Evolutionary conservation across 495 filamentous ascomycete species (phyloP).

Genomic region (Entonaema liquescens): DNA sequence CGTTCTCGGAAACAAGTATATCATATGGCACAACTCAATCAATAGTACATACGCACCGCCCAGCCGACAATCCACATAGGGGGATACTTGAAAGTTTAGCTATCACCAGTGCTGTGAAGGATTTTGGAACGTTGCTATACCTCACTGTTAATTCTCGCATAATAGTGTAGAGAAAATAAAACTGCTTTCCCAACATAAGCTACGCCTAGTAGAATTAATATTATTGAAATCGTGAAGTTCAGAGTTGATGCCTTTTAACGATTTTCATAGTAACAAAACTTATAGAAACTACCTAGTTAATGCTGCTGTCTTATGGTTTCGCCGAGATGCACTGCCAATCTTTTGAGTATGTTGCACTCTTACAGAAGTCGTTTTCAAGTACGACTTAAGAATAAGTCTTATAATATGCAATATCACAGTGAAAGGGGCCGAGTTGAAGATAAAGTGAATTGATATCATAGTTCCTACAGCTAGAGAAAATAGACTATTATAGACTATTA

Average conservation of each 20-base stretch:
- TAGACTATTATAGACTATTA: no score
- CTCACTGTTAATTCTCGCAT: background rate
- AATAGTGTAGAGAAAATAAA: background rate
- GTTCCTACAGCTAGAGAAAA: conserved; percentile 18
- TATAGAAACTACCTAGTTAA: no score
- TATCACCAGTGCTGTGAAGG: background rate
- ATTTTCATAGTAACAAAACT: no score
- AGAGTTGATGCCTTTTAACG: no score
- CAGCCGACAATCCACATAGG: background rate
- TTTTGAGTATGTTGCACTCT: background rate
- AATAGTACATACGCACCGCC: background rate
- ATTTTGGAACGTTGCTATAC: background rate
- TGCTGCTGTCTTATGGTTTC: no score
- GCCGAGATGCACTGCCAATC: background rate
- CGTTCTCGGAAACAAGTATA: background rate
- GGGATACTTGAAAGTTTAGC: background rate
- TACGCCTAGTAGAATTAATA: background rate
- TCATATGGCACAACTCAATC: no score
- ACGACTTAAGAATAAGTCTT: no score
- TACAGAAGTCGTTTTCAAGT: background rate
- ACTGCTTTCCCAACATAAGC: background rate
- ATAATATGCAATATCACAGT: background rate
- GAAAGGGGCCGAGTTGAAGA: background rate
- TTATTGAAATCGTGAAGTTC: background rate
- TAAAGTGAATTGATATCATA: conserved; percentile 6